These are phyloP conservation scores for Senna siamea DNA, from an alignment of 306 rosid genomes.

Conservation along the genomic window DNA sequence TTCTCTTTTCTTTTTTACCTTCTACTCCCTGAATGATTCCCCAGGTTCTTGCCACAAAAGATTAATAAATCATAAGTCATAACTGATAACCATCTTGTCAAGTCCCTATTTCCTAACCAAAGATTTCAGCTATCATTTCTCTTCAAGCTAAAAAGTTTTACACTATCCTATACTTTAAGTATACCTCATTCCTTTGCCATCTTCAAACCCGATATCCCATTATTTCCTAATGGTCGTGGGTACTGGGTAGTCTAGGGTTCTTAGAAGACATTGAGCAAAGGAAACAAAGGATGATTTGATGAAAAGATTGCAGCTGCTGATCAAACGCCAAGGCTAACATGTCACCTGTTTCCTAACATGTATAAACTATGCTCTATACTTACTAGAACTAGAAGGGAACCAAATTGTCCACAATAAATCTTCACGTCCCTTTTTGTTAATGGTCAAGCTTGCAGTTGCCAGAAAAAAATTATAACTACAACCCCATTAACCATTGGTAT, in stretches of 20 bases:
- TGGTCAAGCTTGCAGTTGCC: conserved; percentile 20
- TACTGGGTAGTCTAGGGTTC: neutral
- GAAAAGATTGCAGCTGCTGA: conserved; percentile 5
- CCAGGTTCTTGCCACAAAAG: conserved; percentile 19
- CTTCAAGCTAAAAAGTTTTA: neutral
- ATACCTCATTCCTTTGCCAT: conserved; percentile 6
- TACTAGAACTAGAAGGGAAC: neutral
- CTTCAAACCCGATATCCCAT: conserved; percentile 10
- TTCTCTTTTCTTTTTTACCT: conserved; percentile 1
- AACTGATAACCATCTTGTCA: conserved; percentile 6
- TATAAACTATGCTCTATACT: neutral
- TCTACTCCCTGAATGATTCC: neutral
- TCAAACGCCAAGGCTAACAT: neutral
- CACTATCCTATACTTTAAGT: neutral
- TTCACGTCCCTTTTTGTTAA: neutral
- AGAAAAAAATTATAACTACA: neutral
- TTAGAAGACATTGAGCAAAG: neutral
- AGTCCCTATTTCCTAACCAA: conserved; percentile 26
- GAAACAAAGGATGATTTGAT: conserved; percentile 3
- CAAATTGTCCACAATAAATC: neutral
- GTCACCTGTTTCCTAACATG: neutral
- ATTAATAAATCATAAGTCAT: neutral
- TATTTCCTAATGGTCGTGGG: conserved; percentile 1
- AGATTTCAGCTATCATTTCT: neutral
- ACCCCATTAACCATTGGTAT: neutral